Conservation (phyloP, 441 rosid species). For the Bocquillonia castaneifolia region DNA sequence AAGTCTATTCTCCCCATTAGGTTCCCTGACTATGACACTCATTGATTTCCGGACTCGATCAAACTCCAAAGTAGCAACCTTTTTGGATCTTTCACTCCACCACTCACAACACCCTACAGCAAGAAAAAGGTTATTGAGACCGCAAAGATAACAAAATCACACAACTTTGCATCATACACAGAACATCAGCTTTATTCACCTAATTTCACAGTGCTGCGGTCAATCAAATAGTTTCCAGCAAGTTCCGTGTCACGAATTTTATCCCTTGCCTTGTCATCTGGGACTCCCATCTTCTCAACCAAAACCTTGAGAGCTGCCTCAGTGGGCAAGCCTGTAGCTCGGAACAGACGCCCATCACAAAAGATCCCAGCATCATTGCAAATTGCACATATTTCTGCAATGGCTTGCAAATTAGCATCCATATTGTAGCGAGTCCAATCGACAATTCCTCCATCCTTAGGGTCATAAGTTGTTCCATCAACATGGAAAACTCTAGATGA, state of each 20-base stretch:
- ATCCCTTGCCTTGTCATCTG: constrained; percentile 45
- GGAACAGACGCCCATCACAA: constrained; percentile 62
- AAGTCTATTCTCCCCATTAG: constrained; percentile 57
- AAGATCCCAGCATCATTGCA: constrained; percentile 84
- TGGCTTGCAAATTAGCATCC: constrained; percentile 81
- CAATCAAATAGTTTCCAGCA: constrained; percentile 53
- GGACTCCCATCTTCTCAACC: constrained; percentile 90
- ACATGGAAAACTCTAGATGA: constrained; percentile 52
- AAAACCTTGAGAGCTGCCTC: constrained; percentile 92
- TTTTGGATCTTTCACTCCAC: constrained; percentile 70
- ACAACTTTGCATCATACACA: background rate
- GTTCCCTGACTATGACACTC: constrained; percentile 67
- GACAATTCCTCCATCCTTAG: constrained; percentile 78
- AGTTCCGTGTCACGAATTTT: constrained; percentile 47
- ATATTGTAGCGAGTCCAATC: constrained; percentile 76
- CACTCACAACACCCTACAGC: constrained; percentile 64
- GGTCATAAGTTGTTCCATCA: constrained; percentile 88
- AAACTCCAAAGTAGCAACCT: constrained; percentile 74
- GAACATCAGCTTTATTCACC: constrained; percentile 31
- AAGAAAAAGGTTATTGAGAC: constrained; percentile 12
- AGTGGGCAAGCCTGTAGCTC: constrained; percentile 88
- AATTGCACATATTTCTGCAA: constrained; percentile 76
- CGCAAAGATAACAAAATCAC: constrained; percentile 8
- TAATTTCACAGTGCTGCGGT: constrained; percentile 52
- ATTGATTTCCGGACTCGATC: constrained; percentile 82